Evolutionary conservation across 2,329 filamentous ascomycete genomes (phyloP), one percentile per base, ranked within the genome.

Genomic region (Thyridium curvatum): DNA sequence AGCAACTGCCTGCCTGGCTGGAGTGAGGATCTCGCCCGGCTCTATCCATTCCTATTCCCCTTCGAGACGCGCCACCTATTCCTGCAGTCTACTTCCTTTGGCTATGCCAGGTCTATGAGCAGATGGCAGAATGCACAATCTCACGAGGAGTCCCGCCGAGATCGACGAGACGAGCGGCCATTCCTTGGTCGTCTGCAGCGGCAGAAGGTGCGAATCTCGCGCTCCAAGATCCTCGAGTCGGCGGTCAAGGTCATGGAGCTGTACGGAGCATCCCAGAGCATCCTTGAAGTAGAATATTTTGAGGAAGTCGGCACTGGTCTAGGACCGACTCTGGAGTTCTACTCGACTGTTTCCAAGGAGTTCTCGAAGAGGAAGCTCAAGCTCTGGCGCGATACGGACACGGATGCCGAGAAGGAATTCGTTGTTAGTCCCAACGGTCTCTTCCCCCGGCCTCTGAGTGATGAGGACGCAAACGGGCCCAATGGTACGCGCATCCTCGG

Each of bases 201-300:
- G 41, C 93, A 98, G 55, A 98, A 98, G 62, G 91, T 98, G n/a
- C 84, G 93, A 33, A 97, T 98, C 44, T 95, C 91, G 5, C 80
- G 93, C 32, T 80, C 79, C n/a, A 89, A 94, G 52, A 96, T 98
- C 34, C 72, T 98, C 8, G 93, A 98, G 58, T 97, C 93, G 12
- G 93, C 93, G 0, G 72, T 97, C 59, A 98, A 98, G 62, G 93
- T 98, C 21, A 97, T 98, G 91, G 91, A 98, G 52, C 76, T 97
- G 3, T 98, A 98, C 53, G 93, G 93, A 1, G 87, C 87, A n/a
- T 94, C 91, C 1, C 87, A 94, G 42, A 97, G 91, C 58, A 86
- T 97, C 18, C 68, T 98, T 1, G 93, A 98, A 56, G 91, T 98
- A 2, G 94, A 98, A 55, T 98, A 98, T 55, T 98, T 98, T 50